Evolutionary conservation across 768 basidiomycete genomes (phyloP).

Genomic region (Lactifluus echinatus): DNA sequence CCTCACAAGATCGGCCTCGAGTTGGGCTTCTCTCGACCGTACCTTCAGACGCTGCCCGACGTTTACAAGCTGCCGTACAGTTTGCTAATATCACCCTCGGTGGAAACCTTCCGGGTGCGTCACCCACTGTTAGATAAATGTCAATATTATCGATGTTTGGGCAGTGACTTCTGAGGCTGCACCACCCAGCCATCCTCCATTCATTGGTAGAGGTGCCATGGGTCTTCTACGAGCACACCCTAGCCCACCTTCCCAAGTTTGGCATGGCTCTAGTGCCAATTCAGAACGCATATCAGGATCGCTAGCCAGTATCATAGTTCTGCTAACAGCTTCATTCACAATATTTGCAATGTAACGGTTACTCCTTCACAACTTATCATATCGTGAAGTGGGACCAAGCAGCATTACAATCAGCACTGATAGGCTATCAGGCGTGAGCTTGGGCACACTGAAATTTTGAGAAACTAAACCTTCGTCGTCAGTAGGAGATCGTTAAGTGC

Average conservation of each 20-base stretch:
- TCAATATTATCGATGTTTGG: constrained; percentile 2
- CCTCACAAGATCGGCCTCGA: constrained; percentile 57
- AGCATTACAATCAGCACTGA: too few relatives aligned
- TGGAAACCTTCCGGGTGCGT: constrained; percentile 28
- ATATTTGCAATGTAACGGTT: neutral
- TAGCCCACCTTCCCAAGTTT: neutral
- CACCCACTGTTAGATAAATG: neutral
- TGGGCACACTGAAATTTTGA: too few relatives aligned
- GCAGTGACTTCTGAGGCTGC: constrained; percentile 36
- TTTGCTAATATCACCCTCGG: constrained; percentile 25
- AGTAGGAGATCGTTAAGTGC: neutral
- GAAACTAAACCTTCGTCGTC: neutral
- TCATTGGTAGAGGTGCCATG: constrained; percentile 11
- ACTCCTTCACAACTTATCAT: neutral
- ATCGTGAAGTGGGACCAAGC: too few relatives aligned
- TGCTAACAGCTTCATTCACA: constrained; percentile 7
- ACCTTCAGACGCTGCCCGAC: constrained; percentile 41
- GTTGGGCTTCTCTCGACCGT: constrained; percentile 69
- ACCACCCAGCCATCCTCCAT: constrained; percentile 29
- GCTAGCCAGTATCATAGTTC: neutral
- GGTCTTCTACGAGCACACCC: constrained; percentile 22
- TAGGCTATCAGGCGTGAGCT: neutral
- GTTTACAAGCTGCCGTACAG: constrained; percentile 30
- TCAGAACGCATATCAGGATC: neutral
- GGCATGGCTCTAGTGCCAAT: neutral